Conservation (phyloP, 805 yeast species). For the Lachancea lanzarotensis region DNA sequence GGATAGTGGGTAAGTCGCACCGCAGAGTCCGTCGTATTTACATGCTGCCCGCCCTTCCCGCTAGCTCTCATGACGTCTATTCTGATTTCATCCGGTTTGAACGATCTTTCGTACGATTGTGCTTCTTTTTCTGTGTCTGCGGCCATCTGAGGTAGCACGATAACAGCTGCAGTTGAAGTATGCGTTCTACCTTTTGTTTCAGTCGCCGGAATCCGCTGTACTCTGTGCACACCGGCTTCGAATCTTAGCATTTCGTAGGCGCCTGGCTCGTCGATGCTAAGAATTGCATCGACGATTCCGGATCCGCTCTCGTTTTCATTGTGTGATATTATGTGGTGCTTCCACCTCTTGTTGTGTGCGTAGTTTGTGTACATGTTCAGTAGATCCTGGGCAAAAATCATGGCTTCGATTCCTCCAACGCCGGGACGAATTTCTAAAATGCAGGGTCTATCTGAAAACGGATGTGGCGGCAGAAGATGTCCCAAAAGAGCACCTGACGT, state of each 20-base stretch:
- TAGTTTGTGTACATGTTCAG: slow-evolving; percentile 74
- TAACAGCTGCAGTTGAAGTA: slow-evolving; percentile 93
- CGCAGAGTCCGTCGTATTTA: slow-evolving; percentile 94
- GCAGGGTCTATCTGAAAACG: slow-evolving; percentile 69
- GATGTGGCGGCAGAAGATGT: slow-evolving; percentile 66
- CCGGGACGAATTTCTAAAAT: slow-evolving; percentile 88
- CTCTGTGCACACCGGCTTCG: slow-evolving; percentile 95
- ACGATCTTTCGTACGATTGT: slow-evolving; percentile 56
- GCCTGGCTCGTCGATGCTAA: slow-evolving; percentile 68
- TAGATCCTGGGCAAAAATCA: slow-evolving; percentile 75
- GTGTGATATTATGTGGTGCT: slow-evolving; percentile 49
- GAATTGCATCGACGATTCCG: slow-evolving; percentile 71
- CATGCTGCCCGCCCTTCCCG: slow-evolving; percentile 98
- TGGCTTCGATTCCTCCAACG: slow-evolving; percentile 92
- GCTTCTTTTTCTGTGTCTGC: slow-evolving; percentile 44
- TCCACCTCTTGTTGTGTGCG: slow-evolving; percentile 64
- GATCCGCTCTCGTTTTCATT: slow-evolving; percentile 51
- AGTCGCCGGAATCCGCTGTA: slow-evolving; percentile 88
- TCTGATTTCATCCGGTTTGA: slow-evolving; percentile 81
- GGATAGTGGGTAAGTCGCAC: slow-evolving; percentile 90
- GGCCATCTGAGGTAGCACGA: slow-evolving; percentile 78
- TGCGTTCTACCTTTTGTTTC: slow-evolving; percentile 92
- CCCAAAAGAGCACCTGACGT: slow-evolving; percentile 44
- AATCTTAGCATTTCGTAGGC: slow-evolving; percentile 65
- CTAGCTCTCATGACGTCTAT: slow-evolving; percentile 96